phyloP scores from a whole-genome alignment of 495 filamentous ascomycete genomes.

The Hypoxylon lienhwacheense region DNA sequence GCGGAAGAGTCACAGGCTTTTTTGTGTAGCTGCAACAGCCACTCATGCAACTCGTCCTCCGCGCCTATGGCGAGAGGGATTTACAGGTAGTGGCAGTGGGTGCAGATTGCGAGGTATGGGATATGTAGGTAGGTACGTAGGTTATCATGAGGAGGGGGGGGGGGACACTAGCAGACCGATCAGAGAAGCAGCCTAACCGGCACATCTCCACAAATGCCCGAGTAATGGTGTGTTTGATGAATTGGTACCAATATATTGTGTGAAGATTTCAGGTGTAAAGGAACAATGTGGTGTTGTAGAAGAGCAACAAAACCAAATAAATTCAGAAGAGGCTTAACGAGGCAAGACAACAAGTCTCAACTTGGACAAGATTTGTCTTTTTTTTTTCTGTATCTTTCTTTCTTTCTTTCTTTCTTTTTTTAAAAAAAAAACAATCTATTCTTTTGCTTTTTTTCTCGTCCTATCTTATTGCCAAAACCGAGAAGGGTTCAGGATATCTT shows the following conservation, averaged over 20 bases:
- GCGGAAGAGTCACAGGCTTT: conserved; percentile 29
- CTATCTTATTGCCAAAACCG: neutral
- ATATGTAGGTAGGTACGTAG: too few relatives aligned
- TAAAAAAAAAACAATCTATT: neutral
- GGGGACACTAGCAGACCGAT: conserved; percentile 26
- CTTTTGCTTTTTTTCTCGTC: neutral
- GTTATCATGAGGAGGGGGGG: too few relatives aligned
- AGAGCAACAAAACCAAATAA: conserved; percentile 6
- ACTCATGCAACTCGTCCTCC: conserved; percentile 34
- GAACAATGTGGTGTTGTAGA: conserved; percentile 7
- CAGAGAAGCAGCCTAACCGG: conserved; percentile 26
- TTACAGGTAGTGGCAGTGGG: conserved; percentile 28
- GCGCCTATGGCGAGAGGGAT: conserved; percentile 30
- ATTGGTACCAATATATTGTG: conserved; percentile 20
- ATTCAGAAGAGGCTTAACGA: neutral
- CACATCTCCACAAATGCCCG: conserved; percentile 17
- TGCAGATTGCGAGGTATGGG: conserved; percentile 32
- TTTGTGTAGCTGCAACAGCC: conserved; percentile 38
- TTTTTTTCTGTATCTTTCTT: neutral
- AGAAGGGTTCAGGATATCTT: conserved; percentile 22
- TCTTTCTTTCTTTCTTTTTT: neutral
- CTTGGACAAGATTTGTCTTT: neutral
- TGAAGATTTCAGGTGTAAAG: conserved; percentile 1
- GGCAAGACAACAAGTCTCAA: neutral
- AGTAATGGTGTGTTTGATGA: conserved; percentile 17